A percentile compares a stretch with the other conserved stretches of the same genome.
These are phyloP conservation scores for Aspergillus sp. DNA, from an alignment of 2,329 filamentous ascomycete species.

Conservation along the genomic window DNA sequence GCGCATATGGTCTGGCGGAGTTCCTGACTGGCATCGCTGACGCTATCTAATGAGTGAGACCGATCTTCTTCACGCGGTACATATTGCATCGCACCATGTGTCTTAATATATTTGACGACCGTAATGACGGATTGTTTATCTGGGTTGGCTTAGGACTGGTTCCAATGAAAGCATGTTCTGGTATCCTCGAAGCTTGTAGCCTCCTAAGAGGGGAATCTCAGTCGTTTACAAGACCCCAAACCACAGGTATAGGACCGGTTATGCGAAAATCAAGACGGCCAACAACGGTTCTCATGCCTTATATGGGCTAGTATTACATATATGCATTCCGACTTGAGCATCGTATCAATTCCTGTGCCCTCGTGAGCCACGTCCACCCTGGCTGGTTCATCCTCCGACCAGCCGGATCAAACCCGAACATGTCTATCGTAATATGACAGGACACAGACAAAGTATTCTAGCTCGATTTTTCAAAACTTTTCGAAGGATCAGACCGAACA, in stretches of 20 bases:
- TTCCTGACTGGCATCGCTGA: slow-evolving; percentile 78
- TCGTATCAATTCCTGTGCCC: background rate
- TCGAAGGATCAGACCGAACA: slow-evolving; percentile 6
- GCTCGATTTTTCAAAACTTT: slow-evolving; percentile 4
- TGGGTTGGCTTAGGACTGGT: background rate
- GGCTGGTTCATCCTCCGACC: background rate
- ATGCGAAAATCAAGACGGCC: no score
- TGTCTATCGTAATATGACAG: background rate
- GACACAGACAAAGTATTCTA: background rate
- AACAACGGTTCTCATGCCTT: background rate
- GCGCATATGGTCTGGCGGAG: slow-evolving; percentile 73
- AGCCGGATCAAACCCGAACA: background rate
- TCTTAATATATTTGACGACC: slow-evolving; percentile 8
- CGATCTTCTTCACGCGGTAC: slow-evolving; percentile 20
- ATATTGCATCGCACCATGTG: slow-evolving; percentile 18
- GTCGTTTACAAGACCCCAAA: no score
- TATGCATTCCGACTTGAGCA: background rate
- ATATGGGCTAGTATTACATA: background rate
- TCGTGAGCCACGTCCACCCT: background rate
- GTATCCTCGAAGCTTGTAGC: no score
- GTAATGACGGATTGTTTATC: slow-evolving; percentile 5
- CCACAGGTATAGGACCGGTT: no score
- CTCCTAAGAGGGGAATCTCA: no score
- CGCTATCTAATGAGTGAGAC: slow-evolving; percentile 29
- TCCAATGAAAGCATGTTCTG: background rate